phyloP scores from a whole-genome alignment of 163 green algal species.

The Volvox carteri region DNA sequence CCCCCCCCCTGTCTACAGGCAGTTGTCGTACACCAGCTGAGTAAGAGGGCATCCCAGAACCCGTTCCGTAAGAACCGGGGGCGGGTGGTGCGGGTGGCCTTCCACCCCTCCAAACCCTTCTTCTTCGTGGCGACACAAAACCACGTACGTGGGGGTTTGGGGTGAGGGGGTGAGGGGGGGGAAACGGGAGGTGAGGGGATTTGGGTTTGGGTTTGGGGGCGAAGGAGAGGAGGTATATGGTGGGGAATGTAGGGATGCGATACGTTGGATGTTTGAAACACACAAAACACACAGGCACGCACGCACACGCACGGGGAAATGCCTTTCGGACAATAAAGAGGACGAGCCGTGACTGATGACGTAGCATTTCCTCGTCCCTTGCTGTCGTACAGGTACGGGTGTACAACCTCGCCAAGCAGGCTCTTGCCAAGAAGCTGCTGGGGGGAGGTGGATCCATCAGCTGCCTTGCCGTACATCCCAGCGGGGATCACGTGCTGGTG shows the following conservation, averaged over 20 bases:
- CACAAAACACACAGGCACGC: too few relatives aligned
- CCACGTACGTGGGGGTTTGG: conserved; percentile 67
- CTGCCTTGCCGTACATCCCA: conserved; percentile 89
- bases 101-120: conserved; percentile 96
- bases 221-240: too few relatives aligned
- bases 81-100: conserved; percentile 84
- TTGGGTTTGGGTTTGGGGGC: too few relatives aligned
- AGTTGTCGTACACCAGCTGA: conserved; percentile 96
- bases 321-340: too few relatives aligned
- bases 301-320: too few relatives aligned
- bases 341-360: too few relatives aligned
- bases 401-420: conserved; percentile 89
- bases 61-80: conserved; percentile 95
- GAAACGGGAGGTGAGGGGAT: too few relatives aligned
- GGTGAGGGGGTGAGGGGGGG: not conserved
- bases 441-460: conserved; percentile 83
- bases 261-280: too few relatives aligned
- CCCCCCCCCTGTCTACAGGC: conserved; percentile 66
- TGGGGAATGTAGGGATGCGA: too few relatives aligned
- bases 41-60: conserved; percentile 85
- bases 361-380: not conserved
- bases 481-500: conserved; percentile 96
- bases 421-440: conserved; percentile 93
- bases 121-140: conserved; percentile 96
- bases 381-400: conserved; percentile 72